Conservation (phyloP, 2,329 filamentous ascomycete species). For the Botrytis cinerea region DNA sequence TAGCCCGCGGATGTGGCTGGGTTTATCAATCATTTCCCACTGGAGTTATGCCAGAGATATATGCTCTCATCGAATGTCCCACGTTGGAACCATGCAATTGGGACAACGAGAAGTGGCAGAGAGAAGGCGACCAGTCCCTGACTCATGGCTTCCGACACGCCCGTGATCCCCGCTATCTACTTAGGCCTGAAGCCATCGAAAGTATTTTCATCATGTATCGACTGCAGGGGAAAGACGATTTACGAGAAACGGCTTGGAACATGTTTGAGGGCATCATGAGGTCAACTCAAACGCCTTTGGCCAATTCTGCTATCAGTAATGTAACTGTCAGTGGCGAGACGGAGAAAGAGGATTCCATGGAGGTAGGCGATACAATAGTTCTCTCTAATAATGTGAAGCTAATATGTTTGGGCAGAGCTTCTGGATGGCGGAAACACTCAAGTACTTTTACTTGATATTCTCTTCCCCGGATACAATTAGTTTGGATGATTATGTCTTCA, state of each 20-base stretch:
- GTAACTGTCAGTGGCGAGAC: slow-evolving; percentile 37
- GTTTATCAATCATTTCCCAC: slow-evolving; percentile 57
- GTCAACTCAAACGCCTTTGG: slow-evolving; percentile 45
- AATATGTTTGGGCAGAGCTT: slow-evolving; percentile 43
- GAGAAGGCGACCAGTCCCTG: slow-evolving; percentile 15
- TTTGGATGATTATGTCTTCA: slow-evolving; percentile 59
- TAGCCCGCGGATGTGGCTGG: slow-evolving; percentile 63
- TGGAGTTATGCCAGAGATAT: slow-evolving; percentile 61
- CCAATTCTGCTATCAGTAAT: slow-evolving; percentile 46
- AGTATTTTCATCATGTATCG: slow-evolving; percentile 61
- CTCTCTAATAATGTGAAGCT: background rate
- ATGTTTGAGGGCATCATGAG: slow-evolving; percentile 50
- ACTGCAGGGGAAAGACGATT: slow-evolving; percentile 30
- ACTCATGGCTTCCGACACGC: slow-evolving; percentile 26
- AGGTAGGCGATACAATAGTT: slow-evolving; percentile 38
- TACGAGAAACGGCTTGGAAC: slow-evolving; percentile 48
- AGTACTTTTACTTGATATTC: slow-evolving; percentile 59
- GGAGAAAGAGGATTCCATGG: slow-evolving; percentile 52
- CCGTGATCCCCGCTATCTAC: slow-evolving; percentile 47
- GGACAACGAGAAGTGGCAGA: slow-evolving; percentile 53
- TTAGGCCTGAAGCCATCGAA: slow-evolving; percentile 65
- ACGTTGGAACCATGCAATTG: slow-evolving; percentile 27
- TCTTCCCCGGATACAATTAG: slow-evolving; percentile 52
- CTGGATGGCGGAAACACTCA: slow-evolving; percentile 64
- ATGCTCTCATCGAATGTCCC: slow-evolving; percentile 44